Conservation (phyloP, 176 grass and related monocot species). For the Rhynchospora tenuis region DNA sequence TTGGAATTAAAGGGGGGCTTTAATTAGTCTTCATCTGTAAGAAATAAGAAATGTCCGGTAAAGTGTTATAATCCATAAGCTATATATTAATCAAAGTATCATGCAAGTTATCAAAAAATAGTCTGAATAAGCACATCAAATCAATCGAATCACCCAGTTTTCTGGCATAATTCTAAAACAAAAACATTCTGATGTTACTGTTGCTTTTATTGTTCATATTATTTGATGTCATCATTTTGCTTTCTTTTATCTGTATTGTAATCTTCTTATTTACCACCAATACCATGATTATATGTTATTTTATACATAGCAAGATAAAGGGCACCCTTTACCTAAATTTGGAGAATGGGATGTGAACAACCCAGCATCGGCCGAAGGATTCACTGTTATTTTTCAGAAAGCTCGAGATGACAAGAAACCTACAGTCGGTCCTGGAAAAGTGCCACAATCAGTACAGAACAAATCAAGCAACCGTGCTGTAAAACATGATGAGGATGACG, state of each 20-base stretch:
- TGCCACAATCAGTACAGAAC: neutral
- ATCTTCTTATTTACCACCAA: neutral
- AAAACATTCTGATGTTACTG: neutral
- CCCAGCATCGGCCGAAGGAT: constrained; percentile 45
- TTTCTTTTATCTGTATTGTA: no score
- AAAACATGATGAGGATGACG: neutral
- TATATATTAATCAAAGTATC: no score
- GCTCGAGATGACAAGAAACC: constrained; percentile 58
- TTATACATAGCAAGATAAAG: constrained; percentile 24
- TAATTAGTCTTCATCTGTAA: no score
- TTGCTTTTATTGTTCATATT: neutral
- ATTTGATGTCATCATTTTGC: no score
- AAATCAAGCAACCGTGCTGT: neutral
- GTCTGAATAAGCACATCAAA: no score
- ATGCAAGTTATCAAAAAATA: no score
- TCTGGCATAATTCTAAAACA: no score
- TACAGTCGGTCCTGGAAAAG: neutral
- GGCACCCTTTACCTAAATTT: constrained; percentile 53
- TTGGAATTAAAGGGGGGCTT: neutral
- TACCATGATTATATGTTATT: neutral
- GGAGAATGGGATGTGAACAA: constrained; percentile 74
- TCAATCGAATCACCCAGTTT: no score
- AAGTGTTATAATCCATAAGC: neutral
- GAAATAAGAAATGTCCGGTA: neutral
- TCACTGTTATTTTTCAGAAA: constrained; percentile 71